Evolutionary conservation across 1,139 yeast genomes (phyloP), one percentile per base, ranked within the genome.

Genomic region (Saccharomyces hybrid): DNA sequence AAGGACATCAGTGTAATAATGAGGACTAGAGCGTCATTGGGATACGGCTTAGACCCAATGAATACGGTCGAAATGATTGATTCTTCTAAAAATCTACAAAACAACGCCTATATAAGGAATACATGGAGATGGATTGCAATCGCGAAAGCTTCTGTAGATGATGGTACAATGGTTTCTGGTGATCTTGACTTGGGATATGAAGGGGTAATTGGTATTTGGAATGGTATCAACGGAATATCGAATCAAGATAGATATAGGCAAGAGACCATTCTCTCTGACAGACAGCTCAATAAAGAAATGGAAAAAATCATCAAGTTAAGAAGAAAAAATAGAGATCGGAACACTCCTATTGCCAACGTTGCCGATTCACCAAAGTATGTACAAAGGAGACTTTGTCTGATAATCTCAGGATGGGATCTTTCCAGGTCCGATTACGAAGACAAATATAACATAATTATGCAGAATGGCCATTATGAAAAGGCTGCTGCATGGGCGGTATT

Each of bases 401-500:
- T 87, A 49, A 88, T 88, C 3, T 85, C 93, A 16, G 99, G 98
- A 0, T 91, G 97, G 96, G 90, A 88, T 65, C 83, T 88, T 64
- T 85, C 91, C 1, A 80, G 81, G 28, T 75, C 80, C 14, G 96
- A 89, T 63, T 78, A 90, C 59, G 96, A 90, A 56, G 83, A 79
- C 49, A 83, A 86, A 60, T 78, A 88, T 50, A 73, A 75, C 38
- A 75, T 77, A 47, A 75, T 91, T 48, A 80, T 85, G 29, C 70
- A 74, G 0, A 71, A 75, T 28, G 93, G 89, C 0, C 79, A 81
- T 58, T 80, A 80, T 57, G 96, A 89, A 59, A 85, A 93, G 66
- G 98, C 99, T 0, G 99, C 98, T 0, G 98, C 96, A 0, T 89
- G 97, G 96, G 97, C 98, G 0, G 93, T 90, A 0, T 93, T 93